A percentile compares a stretch with the other conserved stretches of the same genome.
These are phyloP conservation scores for Sherardia arvensis DNA, from an alignment of 257 asterid genomes.

Conservation along the genomic window DNA sequence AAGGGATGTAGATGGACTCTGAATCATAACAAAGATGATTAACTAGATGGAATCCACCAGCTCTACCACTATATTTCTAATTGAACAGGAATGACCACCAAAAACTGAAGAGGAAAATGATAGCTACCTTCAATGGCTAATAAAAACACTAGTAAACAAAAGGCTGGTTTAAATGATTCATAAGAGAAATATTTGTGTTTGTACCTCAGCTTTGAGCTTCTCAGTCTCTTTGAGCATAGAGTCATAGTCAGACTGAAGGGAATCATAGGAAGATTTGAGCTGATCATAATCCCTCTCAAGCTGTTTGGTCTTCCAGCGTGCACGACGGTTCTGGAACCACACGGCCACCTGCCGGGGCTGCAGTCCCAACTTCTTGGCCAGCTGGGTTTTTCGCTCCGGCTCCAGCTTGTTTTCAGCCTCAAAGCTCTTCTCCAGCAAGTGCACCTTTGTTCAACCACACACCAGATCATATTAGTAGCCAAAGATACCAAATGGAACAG, in stretches of 20 bases:
- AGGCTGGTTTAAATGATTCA: background rate
- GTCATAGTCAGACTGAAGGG: conserved; percentile 66
- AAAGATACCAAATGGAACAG: background rate
- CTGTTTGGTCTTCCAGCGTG: conserved; percentile 96
- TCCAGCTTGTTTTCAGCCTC: conserved; percentile 96
- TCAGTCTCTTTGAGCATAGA: conserved; percentile 67
- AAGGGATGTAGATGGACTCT: conserved; percentile 5
- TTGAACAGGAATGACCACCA: background rate
- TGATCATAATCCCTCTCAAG: conserved; percentile 87
- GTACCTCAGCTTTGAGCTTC: conserved; percentile 87
- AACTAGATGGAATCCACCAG: background rate
- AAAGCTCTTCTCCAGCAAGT: conserved; percentile 89
- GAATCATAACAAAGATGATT: background rate
- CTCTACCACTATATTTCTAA: background rate
- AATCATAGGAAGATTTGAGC: conserved; percentile 76
- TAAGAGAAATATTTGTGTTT: background rate
- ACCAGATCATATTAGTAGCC: background rate
- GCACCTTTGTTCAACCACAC: conserved; percentile 46
- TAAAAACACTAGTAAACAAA: background rate
- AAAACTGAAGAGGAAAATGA: background rate
- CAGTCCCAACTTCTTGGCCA: conserved; percentile 82
- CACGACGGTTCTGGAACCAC: conserved; percentile 99
- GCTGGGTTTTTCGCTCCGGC: conserved; percentile 86
- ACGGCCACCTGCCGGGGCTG: conserved; percentile 99
- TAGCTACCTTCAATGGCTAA: background rate